These are phyloP conservation scores for Nicotiana paniculata DNA, from an alignment of 257 asterid species.

Conservation along the genomic window DNA sequence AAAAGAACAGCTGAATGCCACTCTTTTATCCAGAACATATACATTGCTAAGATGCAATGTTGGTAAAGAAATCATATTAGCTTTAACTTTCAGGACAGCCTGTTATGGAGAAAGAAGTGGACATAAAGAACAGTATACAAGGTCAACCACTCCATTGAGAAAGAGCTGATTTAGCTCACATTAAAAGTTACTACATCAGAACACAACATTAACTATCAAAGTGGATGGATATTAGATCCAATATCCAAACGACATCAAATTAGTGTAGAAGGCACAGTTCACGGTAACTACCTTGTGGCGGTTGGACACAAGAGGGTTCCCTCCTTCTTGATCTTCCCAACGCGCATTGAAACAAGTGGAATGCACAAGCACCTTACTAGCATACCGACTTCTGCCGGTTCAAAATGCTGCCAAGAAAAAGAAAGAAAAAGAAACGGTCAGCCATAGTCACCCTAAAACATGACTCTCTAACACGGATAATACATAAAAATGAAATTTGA, in stretches of 20 bases:
- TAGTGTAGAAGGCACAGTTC: too few relatives aligned
- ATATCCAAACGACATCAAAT: background rate
- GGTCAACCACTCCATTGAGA: background rate
- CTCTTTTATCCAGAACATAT: too few relatives aligned
- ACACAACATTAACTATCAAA: too few relatives aligned
- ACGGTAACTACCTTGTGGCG: slow-evolving; percentile 44
- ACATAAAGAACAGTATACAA: background rate
- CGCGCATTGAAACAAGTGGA: slow-evolving; percentile 87
- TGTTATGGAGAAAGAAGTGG: background rate
- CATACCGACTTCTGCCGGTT: slow-evolving; percentile 84
- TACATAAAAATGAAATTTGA: background rate
- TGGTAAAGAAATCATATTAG: background rate
- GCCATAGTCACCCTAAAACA: background rate
- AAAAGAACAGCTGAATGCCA: too few relatives aligned
- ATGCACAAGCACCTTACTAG: slow-evolving; percentile 89
- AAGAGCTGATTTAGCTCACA: background rate
- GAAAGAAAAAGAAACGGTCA: background rate
- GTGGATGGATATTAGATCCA: background rate
- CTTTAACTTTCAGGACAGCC: background rate
- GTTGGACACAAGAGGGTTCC: slow-evolving; percentile 73
- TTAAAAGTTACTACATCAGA: too few relatives aligned
- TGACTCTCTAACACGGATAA: background rate
- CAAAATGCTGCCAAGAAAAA: slow-evolving; percentile 52
- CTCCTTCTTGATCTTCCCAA: slow-evolving; percentile 73
- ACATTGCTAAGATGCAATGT: background rate